Evolutionary conservation across 805 yeast species (phyloP), one percentile per base, ranked within the genome.

Genomic region (Wickerhamomyces sydowiorum): DNA sequence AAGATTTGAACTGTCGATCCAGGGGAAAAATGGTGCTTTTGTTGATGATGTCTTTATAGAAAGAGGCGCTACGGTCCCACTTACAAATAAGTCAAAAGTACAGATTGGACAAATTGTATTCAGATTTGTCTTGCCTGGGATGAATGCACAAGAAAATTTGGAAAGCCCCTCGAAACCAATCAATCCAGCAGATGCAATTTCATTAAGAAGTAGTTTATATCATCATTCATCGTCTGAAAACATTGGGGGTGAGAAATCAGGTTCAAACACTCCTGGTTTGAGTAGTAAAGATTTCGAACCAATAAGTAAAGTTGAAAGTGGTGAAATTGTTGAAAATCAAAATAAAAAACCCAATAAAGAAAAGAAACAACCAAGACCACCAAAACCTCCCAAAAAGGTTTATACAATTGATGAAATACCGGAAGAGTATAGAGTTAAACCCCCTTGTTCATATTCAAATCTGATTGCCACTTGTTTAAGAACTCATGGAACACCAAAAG

Each of bases 11-110:
- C 67, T 93, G 36, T 82, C 95, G 8, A 89, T 93, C 2, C 70
- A 90, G 52, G 99, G 99, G 17, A 75, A 96, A 52, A 93, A 93
- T 61, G 99, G 99, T 30, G 97, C 97, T 2, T 93, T 93, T 69
- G 96, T 93, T 4, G 93, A 91, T 61, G 96, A 89, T 50, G 71
- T 70, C 28, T 93, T 91, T 61, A 83, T 93, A 7, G 96, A 88
- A 57, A 78, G 85, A 46, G 97, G 96, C 8, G 80, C 86, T 29
- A 93, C 99, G 0, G 89, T 93, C 8, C 96, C 96, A 2, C 67
- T 93, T 37, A 71, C 70, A 19, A 87, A 91, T 62, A 86, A 83
- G 32, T 80, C 90, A 1, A 84, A 85, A 53, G 80, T 93, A 38
- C 98, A 93, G 61, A 87, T 93, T 31, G 98, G 97, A 13, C 95